Conservation (phyloP, 768 basidiomycete species). For the Vishniacozyma victoriae region DNA sequence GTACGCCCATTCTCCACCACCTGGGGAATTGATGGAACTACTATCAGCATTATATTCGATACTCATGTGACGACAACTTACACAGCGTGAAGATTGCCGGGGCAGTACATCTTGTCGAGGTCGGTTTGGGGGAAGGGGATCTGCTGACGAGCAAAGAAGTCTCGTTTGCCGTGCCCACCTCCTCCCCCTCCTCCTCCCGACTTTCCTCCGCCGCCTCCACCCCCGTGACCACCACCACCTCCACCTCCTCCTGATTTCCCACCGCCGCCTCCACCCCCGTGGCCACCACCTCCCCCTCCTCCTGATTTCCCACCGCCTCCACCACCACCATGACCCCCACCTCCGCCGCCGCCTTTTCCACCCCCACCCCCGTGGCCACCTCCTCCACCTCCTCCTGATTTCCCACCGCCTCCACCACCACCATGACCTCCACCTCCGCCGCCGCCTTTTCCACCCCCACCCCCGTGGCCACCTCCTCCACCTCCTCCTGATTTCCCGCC, state of each 20-base stretch:
- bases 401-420: too few species aligned
- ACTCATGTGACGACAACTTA: slow-evolving; percentile 17
- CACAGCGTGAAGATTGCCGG: slow-evolving; percentile 38
- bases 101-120: slow-evolving; percentile 43
- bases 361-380: too few species aligned
- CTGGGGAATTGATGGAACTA: slow-evolving; percentile 20
- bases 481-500: too few species aligned
- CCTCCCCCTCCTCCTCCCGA: slow-evolving; percentile 6
- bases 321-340: too few species aligned
- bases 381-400: too few species aligned
- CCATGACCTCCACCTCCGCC: too few species aligned
- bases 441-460: too few species aligned
- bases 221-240: not conserved
- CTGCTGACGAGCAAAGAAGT: slow-evolving; percentile 10
- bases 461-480: too few species aligned
- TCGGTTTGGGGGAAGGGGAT: slow-evolving; percentile 23
- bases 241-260: not conserved
- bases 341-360: too few species aligned
- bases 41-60: slow-evolving; percentile 4
- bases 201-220: slow-evolving; percentile 2
- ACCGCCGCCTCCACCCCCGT: too few species aligned
- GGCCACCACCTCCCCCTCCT: too few species aligned
- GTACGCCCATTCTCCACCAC: slow-evolving; percentile 38
- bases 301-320: too few species aligned
- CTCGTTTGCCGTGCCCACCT: slow-evolving; percentile 10